phyloP scores from a whole-genome alignment of 495 filamentous ascomycete genomes.

The Aspergillus nidulans region DNA sequence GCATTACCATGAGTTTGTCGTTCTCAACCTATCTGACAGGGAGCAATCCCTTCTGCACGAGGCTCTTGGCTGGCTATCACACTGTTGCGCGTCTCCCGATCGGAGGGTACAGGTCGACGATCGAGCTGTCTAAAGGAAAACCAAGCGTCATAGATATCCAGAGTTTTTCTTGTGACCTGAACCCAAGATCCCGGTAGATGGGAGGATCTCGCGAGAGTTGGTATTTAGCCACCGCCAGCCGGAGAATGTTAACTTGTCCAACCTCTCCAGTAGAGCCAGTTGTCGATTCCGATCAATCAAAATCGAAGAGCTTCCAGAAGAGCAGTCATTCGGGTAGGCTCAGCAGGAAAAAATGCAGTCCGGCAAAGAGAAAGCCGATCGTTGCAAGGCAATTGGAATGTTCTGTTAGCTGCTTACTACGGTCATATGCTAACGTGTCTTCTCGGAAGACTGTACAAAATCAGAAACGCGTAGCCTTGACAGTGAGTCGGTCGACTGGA shows the following conservation, averaged over 20 bases:
- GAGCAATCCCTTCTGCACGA: not conserved
- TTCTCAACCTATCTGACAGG: not conserved
- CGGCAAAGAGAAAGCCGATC: too few species aligned
- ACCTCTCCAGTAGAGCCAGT: too few species aligned
- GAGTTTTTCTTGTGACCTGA: too few species aligned
- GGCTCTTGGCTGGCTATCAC: slow-evolving; percentile 9
- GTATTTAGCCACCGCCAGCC: too few species aligned
- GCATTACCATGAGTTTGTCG: not conserved
- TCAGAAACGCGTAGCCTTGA: slow-evolving; percentile 26
- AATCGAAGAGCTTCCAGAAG: not conserved
- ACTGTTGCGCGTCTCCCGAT: not conserved
- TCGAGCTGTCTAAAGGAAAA: not conserved
- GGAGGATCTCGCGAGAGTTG: too few species aligned
- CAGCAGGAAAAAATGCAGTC: too few species aligned
- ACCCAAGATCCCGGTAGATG: too few species aligned
- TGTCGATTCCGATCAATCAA: too few species aligned
- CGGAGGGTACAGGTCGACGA: not conserved
- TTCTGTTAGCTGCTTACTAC: too few species aligned
- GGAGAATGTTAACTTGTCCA: too few species aligned
- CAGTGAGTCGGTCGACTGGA: slow-evolving; percentile 32
- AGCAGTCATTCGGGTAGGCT: not conserved
- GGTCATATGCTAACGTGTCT: not conserved
- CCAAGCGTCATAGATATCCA: not conserved
- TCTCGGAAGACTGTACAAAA: not conserved
- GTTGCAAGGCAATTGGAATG: too few species aligned